A percentile compares a stretch with the other conserved stretches of the same genome.
These are phyloP conservation scores for Phytophthora hybrid DNA, from an alignment of 352 stramenopile genomes.

Conservation along the genomic window DNA sequence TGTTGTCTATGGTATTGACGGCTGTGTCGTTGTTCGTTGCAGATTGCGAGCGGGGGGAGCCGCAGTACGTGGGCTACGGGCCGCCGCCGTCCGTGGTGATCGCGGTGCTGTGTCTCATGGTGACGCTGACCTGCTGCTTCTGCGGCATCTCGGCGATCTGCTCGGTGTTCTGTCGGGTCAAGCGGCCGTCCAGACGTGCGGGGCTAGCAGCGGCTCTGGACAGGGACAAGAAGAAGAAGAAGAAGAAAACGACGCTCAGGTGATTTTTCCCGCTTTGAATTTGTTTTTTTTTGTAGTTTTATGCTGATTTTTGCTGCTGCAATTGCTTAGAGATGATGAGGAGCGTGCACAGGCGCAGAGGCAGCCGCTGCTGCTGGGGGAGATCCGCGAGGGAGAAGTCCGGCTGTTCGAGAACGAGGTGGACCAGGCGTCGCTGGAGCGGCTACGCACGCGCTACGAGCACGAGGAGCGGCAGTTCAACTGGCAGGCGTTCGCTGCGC, in stretches of 20 bases:
- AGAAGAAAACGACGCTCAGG: slow-evolving; percentile 37
- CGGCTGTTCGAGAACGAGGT: slow-evolving; percentile 68
- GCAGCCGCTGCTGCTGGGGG: slow-evolving; percentile 61
- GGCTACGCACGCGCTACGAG: slow-evolving; percentile 54
- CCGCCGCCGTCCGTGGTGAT: slow-evolving; percentile 85
- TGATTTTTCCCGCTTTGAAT: slow-evolving; percentile 11
- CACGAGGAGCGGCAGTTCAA: slow-evolving; percentile 56
- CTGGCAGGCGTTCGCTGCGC: slow-evolving; percentile 60
- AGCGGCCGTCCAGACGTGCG: slow-evolving; percentile 29
- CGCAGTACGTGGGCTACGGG: slow-evolving; percentile 84
- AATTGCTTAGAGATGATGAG: slow-evolving; percentile 45
- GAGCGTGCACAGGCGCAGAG: slow-evolving; percentile 46
- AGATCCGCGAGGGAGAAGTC: slow-evolving; percentile 61
- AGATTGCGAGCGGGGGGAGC: slow-evolving; percentile 81
- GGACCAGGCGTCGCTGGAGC: slow-evolving; percentile 51
- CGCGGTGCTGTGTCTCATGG: slow-evolving; percentile 81
- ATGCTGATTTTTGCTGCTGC: not conserved
- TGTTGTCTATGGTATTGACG: too few relatives aligned
- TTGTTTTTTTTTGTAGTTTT: not conserved
- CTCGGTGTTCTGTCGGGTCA: slow-evolving; percentile 67
- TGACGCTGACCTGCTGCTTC: slow-evolving; percentile 84
- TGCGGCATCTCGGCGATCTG: slow-evolving; percentile 83
- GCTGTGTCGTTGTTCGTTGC: not conserved
- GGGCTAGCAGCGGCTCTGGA: slow-evolving; percentile 29
- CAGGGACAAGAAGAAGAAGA: slow-evolving; percentile 38